Conservation (phyloP, 257 asterid species). For the Solanum megistacrolobum region DNA sequence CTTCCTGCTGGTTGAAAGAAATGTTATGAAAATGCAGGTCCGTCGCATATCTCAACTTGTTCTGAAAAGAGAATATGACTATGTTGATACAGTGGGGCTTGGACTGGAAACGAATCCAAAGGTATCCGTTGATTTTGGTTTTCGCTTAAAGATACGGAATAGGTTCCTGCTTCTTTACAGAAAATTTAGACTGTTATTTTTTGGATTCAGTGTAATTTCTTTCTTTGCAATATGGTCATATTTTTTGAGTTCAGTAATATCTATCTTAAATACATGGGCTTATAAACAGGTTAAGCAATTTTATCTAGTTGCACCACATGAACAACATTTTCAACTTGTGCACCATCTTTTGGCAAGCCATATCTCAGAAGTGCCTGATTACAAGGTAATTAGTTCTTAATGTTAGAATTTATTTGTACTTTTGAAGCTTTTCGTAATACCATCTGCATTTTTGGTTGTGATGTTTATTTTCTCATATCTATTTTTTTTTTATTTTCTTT, state of each 20-base stretch:
- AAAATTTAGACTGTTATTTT: neutral
- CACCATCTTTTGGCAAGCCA: slow-evolving; percentile 62
- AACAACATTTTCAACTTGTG: slow-evolving; percentile 57
- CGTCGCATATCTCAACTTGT: slow-evolving; percentile 88
- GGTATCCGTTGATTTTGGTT: slow-evolving; percentile 26
- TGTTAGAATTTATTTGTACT: neutral
- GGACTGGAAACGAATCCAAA: slow-evolving; percentile 53
- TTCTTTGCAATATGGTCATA: neutral
- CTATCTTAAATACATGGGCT: slow-evolving; percentile 6
- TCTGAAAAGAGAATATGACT: slow-evolving; percentile 69
- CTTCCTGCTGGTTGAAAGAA: slow-evolving; percentile 4
- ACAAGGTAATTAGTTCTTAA: slow-evolving; percentile 42
- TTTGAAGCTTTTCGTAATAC: neutral
- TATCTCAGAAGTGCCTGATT: slow-evolving; percentile 55
- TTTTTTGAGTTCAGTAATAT: neutral
- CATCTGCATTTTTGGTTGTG: neutral
- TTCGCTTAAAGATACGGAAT: neutral
- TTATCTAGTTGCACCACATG: slow-evolving; percentile 67
- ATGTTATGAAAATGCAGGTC: slow-evolving; percentile 45
- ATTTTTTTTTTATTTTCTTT: neutral
- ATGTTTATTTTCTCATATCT: neutral
- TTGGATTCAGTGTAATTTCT: neutral
- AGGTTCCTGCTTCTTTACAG: neutral
- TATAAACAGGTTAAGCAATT: slow-evolving; percentile 68
- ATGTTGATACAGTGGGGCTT: slow-evolving; percentile 73